Evolutionary conservation across 345 rosid genomes (phyloP).

Genomic region (Mangifera indica): DNA sequence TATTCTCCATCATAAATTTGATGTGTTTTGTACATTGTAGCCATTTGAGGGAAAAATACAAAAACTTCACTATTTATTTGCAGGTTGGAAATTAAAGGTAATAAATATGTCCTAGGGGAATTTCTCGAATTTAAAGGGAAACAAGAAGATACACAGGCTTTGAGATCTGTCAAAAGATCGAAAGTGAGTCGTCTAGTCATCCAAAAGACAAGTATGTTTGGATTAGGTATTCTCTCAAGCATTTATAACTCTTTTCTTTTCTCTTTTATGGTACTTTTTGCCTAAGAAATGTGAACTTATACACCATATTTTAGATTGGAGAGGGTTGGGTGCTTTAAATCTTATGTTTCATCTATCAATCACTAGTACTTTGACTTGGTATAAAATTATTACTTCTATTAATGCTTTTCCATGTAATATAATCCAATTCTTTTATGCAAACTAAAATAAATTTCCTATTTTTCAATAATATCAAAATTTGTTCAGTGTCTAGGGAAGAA

Average conservation of each 20-base stretch:
- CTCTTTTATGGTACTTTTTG: neutral
- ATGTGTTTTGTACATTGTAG: neutral
- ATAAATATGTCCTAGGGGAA: constrained; percentile 74
- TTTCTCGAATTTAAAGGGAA: constrained; percentile 85
- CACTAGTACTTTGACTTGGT: neutral
- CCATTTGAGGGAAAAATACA: constrained; percentile 8
- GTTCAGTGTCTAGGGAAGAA: neutral
- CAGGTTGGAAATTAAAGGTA: constrained; percentile 86
- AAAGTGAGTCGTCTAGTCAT: constrained; percentile 59
- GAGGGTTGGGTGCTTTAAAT: neutral
- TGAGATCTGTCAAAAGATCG: constrained; percentile 74
- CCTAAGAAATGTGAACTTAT: neutral
- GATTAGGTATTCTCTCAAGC: constrained; percentile 55
- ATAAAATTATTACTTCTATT: neutral
- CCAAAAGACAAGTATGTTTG: constrained; percentile 90
- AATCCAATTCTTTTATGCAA: neutral
- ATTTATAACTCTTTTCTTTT: constrained; percentile 9
- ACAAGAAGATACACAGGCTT: constrained; percentile 57
- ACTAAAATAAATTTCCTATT: neutral
- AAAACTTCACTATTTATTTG: constrained; percentile 10
- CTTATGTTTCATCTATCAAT: neutral
- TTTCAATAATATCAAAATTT: neutral
- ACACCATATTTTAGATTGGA: neutral
- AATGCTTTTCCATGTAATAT: neutral
- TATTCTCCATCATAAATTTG: neutral